Base-by-base conservation (phyloP, 306 rosid genomes). In the Acmispon strigosus region DNA sequence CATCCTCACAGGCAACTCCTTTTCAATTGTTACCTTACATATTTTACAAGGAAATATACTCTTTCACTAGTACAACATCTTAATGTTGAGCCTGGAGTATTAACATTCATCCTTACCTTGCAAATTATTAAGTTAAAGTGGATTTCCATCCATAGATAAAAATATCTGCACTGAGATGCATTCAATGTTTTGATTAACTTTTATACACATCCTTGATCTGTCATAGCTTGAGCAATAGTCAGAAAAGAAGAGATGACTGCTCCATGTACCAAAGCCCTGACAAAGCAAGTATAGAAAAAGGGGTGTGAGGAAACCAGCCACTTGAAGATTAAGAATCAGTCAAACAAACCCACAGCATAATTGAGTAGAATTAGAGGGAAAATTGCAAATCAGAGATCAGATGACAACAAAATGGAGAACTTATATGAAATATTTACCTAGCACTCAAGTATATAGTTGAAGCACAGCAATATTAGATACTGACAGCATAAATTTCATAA, bases 151-250 rank as follows among this genome's bases (percentile, higher is more conserved):
- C 66, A 37, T 41, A 20, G 44, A n/a, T 19, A 34, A 20, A 20
- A 61, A 48, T n/a, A 58, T 58, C 48, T 65, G 44, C 74, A 48
- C 42, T 6, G 76, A 60, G 78, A 61, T 47, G 27, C 80, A 51
- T 34, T 17, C 57, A 66, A 34, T 51, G 56, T 22, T 60, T 48
- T 16, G 70, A 42, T 52, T 6, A 54, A 57, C 32, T 71, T 72
- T 79, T 86, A 90, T 77, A 86, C 95, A 84, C 96, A 90, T 27
- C 96, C 96, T 81, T 90, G 96, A 63, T 88, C 96, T 1, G 86
- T 88, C 96, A 88, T 90, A 47, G 96, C 96, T 83, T 90, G 96
- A 55, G 96, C 94, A 70, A 90, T 64, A 18, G 88, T 88, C 74
- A 90, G 79, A 81, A 90, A 90, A 66, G 96, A 84, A 29, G 96